Evolutionary conservation across 768 basidiomycete genomes (phyloP).

Genomic region (Porphyrellus cyaneotinctus): DNA sequence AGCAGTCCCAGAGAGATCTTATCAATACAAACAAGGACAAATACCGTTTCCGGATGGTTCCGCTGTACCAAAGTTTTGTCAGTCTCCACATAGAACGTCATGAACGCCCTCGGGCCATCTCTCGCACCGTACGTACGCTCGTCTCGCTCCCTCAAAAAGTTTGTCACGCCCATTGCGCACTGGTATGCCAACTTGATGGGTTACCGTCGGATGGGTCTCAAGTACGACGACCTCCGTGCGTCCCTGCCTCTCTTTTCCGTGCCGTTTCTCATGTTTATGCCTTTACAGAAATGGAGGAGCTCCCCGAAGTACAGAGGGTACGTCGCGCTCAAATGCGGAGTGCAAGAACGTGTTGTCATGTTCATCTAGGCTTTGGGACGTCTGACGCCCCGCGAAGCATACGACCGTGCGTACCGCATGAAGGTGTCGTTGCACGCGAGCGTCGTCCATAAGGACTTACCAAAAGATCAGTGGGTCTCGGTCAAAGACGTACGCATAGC

Average conservation of each 20-base stretch:
- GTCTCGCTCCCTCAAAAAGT: conserved; percentile 60
- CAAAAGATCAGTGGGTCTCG: conserved; percentile 77
- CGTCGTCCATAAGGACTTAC: conserved; percentile 72
- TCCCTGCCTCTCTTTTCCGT: conserved; percentile 9
- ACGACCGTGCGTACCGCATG: conserved; percentile 89
- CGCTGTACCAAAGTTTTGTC: too few species aligned
- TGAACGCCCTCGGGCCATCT: conserved; percentile 60
- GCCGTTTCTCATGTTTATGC: background rate
- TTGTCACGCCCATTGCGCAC: conserved; percentile 73
- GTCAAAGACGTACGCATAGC: conserved; percentile 60
- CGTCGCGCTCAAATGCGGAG: conserved; percentile 15
- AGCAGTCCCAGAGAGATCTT: conserved; percentile 23
- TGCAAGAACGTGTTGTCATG: background rate
- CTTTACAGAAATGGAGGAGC: conserved; percentile 68
- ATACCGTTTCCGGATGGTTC: conserved; percentile 30
- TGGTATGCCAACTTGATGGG: conserved; percentile 81
- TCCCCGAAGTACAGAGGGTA: conserved; percentile 73
- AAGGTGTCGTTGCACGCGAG: conserved; percentile 75
- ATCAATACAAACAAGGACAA: conserved; percentile 41
- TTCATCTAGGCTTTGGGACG: conserved; percentile 71
- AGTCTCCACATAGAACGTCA: too few species aligned
- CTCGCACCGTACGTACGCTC: conserved; percentile 73
- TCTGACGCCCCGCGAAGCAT: conserved; percentile 71
- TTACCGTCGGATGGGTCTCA: conserved; percentile 84
- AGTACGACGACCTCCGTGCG: conserved; percentile 92